Evolutionary conservation across 106 monocot species (phyloP).

Genomic region (Platanthera zijinensis): DNA sequence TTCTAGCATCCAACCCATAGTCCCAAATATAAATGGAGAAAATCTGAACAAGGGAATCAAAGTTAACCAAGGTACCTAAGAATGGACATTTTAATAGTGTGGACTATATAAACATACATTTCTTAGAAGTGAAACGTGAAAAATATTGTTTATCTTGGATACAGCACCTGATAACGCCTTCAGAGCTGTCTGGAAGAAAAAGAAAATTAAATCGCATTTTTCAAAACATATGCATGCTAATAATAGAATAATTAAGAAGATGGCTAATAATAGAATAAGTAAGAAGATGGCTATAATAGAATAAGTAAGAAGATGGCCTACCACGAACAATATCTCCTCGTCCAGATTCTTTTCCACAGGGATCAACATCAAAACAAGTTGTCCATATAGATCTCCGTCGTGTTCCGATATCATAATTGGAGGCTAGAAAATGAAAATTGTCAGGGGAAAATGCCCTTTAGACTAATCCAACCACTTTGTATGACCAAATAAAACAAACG

Average conservation of each 20-base stretch:
- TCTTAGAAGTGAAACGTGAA: constrained; percentile 32
- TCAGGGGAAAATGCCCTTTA: not conserved
- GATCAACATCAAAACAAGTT: constrained; percentile 32
- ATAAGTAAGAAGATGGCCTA: constrained; percentile 11
- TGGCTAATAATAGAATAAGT: not conserved
- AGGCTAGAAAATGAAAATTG: constrained; percentile 16
- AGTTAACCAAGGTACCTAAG: not conserved
- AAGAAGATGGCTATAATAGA: not conserved
- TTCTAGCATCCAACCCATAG: constrained; percentile 35
- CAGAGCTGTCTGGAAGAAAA: constrained; percentile 29
- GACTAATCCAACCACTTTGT: not conserved
- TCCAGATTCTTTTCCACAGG: constrained; percentile 23
- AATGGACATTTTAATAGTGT: not conserved
- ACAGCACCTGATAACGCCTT: constrained; percentile 45
- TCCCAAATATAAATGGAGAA: constrained; percentile 47
- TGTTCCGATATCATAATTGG: constrained; percentile 14
- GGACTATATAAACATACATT: constrained; percentile 31
- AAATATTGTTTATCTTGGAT: constrained; percentile 30
- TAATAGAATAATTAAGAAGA: not conserved
- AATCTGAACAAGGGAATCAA: constrained; percentile 27
- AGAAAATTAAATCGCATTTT: not conserved
- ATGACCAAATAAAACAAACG: not conserved
- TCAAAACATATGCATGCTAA: not conserved
- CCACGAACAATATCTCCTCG: constrained; percentile 47
- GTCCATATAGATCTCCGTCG: constrained; percentile 40